Percentiles rank a stretch among this genome's conserved stretches.
Conservation (phyloP, 352 stramenopile species). For the Phytophthora cryptogea region DNA sequence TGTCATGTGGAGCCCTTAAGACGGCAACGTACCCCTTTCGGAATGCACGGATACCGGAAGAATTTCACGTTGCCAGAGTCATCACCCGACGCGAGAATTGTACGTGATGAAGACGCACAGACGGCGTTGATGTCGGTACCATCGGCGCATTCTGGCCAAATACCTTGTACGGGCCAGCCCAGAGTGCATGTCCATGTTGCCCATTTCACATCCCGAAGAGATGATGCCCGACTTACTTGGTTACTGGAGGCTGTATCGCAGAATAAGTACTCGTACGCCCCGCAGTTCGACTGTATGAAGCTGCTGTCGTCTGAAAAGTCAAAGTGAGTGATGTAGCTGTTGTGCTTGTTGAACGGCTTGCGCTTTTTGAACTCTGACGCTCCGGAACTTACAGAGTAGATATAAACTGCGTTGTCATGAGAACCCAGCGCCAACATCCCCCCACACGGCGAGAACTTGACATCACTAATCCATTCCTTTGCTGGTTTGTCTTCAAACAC, state of each 20-base stretch:
- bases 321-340: slow-evolving; percentile 86
- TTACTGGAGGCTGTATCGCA: slow-evolving; percentile 82
- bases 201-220: slow-evolving; percentile 86
- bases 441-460: slow-evolving; percentile 74
- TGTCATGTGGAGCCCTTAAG: not conserved
- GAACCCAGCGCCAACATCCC: slow-evolving; percentile 59
- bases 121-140: slow-evolving; percentile 86
- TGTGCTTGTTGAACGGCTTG: slow-evolving; percentile 79
- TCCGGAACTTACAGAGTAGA: slow-evolving; percentile 48
- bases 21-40: slow-evolving; percentile 54
- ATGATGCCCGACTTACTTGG: slow-evolving; percentile 81
- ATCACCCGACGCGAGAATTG: slow-evolving; percentile 79
- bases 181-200: slow-evolving; percentile 90
- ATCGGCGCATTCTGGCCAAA: slow-evolving; percentile 82
- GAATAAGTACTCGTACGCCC: slow-evolving; percentile 92
- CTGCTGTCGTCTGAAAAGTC: slow-evolving; percentile 79
- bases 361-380: slow-evolving; percentile 52
- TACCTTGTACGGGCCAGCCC: slow-evolving; percentile 92
- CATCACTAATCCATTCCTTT: slow-evolving; percentile 80
- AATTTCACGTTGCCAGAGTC: slow-evolving; percentile 85
- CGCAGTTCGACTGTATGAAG: slow-evolving; percentile 79
- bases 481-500: slow-evolving; percentile 64
- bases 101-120: slow-evolving; percentile 67
- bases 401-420: slow-evolving; percentile 75
- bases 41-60: slow-evolving; percentile 85